These are phyloP conservation scores for Ophiosphaerella korrae DNA, from an alignment of 2,329 filamentous ascomycete species.

Conservation along the genomic window DNA sequence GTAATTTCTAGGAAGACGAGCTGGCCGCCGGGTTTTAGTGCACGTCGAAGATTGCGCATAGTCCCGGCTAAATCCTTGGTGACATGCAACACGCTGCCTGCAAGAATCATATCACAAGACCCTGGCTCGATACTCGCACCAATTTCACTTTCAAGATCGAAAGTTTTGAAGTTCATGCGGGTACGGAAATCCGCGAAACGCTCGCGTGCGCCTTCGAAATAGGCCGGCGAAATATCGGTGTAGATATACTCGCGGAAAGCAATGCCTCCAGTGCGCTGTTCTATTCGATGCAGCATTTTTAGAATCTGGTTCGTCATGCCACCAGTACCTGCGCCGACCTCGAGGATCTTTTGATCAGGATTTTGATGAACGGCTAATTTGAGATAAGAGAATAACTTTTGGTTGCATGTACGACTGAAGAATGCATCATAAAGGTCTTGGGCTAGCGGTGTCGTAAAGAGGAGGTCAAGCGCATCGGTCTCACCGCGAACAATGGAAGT, in stretches of 20 bases:
- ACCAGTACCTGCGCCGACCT: background rate
- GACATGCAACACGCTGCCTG: constrained; percentile 39
- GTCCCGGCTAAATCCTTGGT: constrained; percentile 9
- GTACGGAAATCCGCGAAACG: background rate
- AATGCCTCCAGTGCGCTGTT: background rate
- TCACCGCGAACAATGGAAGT: constrained; percentile 1
- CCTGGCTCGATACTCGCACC: constrained; percentile 3
- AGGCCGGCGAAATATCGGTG: background rate
- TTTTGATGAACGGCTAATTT: background rate
- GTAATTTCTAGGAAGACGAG: constrained; percentile 15
- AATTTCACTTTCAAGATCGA: background rate
- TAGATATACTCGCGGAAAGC: background rate
- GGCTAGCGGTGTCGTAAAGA: constrained; percentile 1
- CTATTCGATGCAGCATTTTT: background rate
- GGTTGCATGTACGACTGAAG: background rate
- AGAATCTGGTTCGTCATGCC: background rate
- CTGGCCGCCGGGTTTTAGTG: constrained; percentile 22
- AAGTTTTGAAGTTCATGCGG: background rate
- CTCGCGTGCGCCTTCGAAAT: background rate
- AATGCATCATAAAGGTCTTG: constrained; percentile 3
- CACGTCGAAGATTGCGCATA: constrained; percentile 10
- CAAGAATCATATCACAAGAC: constrained; percentile 30
- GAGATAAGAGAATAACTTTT: background rate
- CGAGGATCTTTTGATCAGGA: background rate
- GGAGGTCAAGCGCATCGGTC: constrained; percentile 3